Conservation (phyloP, 108 stramenopile genomes). For the Cyclostephanos tholiformis region DNA sequence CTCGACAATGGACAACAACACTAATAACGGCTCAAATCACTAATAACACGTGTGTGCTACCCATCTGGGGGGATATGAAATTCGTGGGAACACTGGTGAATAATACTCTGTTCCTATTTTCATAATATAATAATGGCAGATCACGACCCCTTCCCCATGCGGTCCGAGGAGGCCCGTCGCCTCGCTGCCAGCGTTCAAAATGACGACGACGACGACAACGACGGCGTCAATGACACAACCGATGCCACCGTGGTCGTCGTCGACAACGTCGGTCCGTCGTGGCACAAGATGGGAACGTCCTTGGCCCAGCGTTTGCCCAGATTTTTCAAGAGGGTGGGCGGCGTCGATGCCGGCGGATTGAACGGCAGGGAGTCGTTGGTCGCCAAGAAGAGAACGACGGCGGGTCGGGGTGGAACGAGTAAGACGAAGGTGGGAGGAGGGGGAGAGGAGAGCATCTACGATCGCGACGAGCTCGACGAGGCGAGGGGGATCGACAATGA, state of each 20-base stretch:
- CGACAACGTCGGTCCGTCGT: slow-evolving; percentile 26
- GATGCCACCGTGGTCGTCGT: slow-evolving; percentile 35
- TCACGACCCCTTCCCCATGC: slow-evolving; percentile 86
- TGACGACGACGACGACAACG: slow-evolving; percentile 12
- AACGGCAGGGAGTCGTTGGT: slow-evolving; percentile 25
- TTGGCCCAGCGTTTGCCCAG: slow-evolving; percentile 25
- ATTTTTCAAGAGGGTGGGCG: slow-evolving; percentile 23
- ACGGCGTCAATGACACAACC: slow-evolving; percentile 8
- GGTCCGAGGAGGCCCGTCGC: slow-evolving; percentile 67
- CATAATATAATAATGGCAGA: slow-evolving; percentile 38
- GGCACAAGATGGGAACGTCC: slow-evolving; percentile 48
- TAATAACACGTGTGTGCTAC: too few relatives aligned
- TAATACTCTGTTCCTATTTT: too few relatives aligned
- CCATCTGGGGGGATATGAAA: too few relatives aligned
- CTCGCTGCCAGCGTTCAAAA: slow-evolving; percentile 50
- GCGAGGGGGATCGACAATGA: slow-evolving; percentile 23
- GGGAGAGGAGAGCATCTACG: slow-evolving; percentile 38
- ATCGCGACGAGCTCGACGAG: slow-evolving; percentile 45
- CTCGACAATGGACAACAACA: too few relatives aligned
- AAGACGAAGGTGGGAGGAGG: slow-evolving; percentile 7
- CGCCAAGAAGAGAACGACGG: slow-evolving; percentile 21
- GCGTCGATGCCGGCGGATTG: slow-evolving; percentile 9
- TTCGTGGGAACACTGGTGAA: too few relatives aligned
- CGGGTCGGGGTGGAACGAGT: too few relatives aligned
- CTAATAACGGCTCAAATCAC: too few relatives aligned